A percentile compares a stretch with the other conserved stretches of the same genome.
Evolutionary conservation across 257 asterid genomes (phyloP).

Genomic region (Fraxinus quadrangulata): DNA sequence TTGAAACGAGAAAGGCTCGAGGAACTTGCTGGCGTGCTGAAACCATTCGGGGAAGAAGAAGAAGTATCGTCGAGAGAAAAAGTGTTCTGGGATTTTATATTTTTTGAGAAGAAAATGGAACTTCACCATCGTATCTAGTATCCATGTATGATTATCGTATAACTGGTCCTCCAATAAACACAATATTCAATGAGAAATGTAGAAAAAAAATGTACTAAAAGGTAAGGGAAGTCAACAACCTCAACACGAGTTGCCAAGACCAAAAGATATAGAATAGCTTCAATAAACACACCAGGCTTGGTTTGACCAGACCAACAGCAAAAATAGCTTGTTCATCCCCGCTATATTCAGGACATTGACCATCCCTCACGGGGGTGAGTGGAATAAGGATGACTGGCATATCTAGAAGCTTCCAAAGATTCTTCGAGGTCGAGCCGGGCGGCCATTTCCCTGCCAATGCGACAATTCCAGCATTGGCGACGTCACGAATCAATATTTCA

Average conservation of each 20-base stretch:
- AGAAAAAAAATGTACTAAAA: constrained; percentile 14
- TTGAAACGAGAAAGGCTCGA: constrained; percentile 67
- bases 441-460: constrained; percentile 70
- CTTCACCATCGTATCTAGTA: constrained; percentile 7
- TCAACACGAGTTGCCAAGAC: constrained; percentile 96
- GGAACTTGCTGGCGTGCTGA: constrained; percentile 76
- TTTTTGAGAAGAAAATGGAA: not conserved
- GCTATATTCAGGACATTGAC: constrained; percentile 85
- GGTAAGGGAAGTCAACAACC: constrained; percentile 42
- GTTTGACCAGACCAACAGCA: constrained; percentile 87
- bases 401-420: constrained; percentile 89
- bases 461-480: constrained; percentile 88
- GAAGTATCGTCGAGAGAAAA: constrained; percentile 74
- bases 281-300: constrained; percentile 83
- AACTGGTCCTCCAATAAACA: not conserved
- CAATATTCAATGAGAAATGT: constrained; percentile 10
- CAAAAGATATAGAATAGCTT: constrained; percentile 87
- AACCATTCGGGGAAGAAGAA: constrained; percentile 74
- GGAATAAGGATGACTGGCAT: constrained; percentile 86
- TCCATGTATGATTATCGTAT: constrained; percentile 3
- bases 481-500: constrained; percentile 87
- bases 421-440: constrained; percentile 88
- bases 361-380: constrained; percentile 99
- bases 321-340: constrained; percentile 96
- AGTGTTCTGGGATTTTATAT: too few relatives aligned